phyloP scores from a whole-genome alignment of 129 eudicot species.

The Flaveria sonorensis region DNA sequence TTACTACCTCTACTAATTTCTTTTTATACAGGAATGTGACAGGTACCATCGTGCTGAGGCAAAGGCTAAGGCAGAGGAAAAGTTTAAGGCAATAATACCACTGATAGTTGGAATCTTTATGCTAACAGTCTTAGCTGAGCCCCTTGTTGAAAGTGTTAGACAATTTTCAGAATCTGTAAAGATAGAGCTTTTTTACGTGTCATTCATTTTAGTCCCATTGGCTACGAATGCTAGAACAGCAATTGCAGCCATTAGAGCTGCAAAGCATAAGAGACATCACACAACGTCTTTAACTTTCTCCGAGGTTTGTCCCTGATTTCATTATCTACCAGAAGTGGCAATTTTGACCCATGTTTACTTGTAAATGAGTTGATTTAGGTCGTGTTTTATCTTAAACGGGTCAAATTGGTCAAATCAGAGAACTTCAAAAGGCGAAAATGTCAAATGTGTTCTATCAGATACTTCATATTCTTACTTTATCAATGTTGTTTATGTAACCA shows the following conservation, averaged over 20 bases:
- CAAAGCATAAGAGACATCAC: conserved; percentile 38
- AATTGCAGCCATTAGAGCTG: conserved; percentile 52
- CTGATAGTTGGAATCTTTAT: conserved; percentile 49
- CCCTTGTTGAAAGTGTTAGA: conserved; percentile 53
- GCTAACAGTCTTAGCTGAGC: conserved; percentile 52
- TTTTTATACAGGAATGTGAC: conserved; percentile 16
- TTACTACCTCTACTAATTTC: not conserved
- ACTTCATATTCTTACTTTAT: too few species aligned
- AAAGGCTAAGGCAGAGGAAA: conserved; percentile 34
- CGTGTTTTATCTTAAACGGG: not conserved
- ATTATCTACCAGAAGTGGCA: not conserved
- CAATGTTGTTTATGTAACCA: too few species aligned
- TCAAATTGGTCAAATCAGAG: not conserved
- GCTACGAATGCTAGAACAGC: conserved; percentile 66
- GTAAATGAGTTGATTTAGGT: too few species aligned
- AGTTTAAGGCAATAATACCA: conserved; percentile 42
- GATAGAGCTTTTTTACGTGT: conserved; percentile 51
- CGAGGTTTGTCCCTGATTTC: conserved; percentile 39
- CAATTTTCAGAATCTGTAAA: conserved; percentile 43
- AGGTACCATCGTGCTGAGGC: conserved; percentile 36
- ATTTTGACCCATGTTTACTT: too few species aligned
- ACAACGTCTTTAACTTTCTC: conserved; percentile 64
- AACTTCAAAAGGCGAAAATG: not conserved
- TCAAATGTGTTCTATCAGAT: too few species aligned
- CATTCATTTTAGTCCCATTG: conserved; percentile 54